Conservation (phyloP, 139 green algal genomes). For the Chlamydomonas applanata region DNA sequence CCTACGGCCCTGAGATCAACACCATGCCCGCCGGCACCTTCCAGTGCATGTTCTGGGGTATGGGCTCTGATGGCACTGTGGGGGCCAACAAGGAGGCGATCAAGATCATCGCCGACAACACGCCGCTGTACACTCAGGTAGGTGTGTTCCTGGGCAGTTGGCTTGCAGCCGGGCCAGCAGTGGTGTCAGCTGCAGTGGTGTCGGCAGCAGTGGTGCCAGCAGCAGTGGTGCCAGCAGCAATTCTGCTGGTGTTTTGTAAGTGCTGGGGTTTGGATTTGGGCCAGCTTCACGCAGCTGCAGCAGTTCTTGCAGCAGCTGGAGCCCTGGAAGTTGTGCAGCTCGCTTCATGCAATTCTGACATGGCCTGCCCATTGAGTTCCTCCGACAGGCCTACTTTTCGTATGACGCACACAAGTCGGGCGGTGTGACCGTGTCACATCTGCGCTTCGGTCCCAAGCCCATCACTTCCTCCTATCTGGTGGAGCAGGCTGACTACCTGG, state of each 20-base stretch:
- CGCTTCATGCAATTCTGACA: too few relatives aligned
- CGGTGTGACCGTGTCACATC: slow-evolving; percentile 53
- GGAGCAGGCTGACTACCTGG: slow-evolving; percentile 52
- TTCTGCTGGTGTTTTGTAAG: too few relatives aligned
- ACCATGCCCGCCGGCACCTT: slow-evolving; percentile 41
- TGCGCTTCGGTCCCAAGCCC: slow-evolving; percentile 51
- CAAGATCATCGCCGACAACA: slow-evolving; percentile 50
- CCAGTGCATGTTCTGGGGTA: slow-evolving; percentile 65
- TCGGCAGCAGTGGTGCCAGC: too few relatives aligned
- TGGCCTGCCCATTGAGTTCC: too few relatives aligned
- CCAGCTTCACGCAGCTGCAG: too few relatives aligned
- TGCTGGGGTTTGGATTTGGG: too few relatives aligned
- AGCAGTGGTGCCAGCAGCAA: too few relatives aligned
- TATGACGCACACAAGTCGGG: slow-evolving; percentile 62
- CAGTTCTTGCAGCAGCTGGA: too few relatives aligned
- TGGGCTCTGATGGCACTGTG: slow-evolving; percentile 58
- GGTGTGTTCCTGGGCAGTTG: too few relatives aligned
- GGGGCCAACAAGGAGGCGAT: slow-evolving; percentile 65
- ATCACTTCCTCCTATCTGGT: slow-evolving; percentile 50
- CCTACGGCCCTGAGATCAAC: slow-evolving; percentile 20
- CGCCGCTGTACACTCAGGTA: too few relatives aligned
- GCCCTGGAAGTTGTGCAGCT: not conserved
- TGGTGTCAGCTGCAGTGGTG: too few relatives aligned
- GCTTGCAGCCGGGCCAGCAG: too few relatives aligned
- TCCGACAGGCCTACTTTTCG: slow-evolving; percentile 54